A percentile compares a stretch with the other conserved stretches of the same genome.
phyloP scores from a whole-genome alignment of 495 filamentous ascomycete species.

The Podospora fimiseda region DNA sequence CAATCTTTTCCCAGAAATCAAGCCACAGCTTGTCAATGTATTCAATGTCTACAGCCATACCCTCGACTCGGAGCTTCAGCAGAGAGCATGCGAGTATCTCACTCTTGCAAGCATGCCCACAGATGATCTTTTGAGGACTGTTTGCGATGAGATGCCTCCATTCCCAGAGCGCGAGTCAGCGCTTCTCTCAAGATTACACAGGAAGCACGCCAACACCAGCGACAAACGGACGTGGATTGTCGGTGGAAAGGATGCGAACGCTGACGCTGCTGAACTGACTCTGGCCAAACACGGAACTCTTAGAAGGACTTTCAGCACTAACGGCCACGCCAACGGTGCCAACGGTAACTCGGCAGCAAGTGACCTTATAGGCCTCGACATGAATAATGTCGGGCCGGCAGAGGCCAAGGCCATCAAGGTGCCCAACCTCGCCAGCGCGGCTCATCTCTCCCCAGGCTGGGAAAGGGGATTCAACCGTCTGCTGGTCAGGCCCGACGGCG shows the following conservation, averaged over 20 bases:
- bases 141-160: conserved; percentile 98
- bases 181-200: conserved; percentile 83
- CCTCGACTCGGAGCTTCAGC: conserved; percentile 90
- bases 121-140: conserved; percentile 88
- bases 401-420: conserved; percentile 52
- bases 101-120: conserved; percentile 76
- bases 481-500: conserved; percentile 70
- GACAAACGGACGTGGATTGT: conserved; percentile 97
- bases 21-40: conserved; percentile 83
- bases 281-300: conserved; percentile 76
- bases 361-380: conserved; percentile 77
- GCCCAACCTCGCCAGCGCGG: conserved; percentile 84
- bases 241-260: conserved; percentile 87
- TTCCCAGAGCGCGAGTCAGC: conserved; percentile 94
- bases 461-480: conserved; percentile 83
- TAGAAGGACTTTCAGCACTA: conserved; percentile 72
- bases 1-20: conserved; percentile 98
- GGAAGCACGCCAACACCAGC: conserved; percentile 82
- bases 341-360: conserved; percentile 46
- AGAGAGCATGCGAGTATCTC: conserved; percentile 94
- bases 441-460: conserved; percentile 92
- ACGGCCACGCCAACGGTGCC: conserved; percentile 48
- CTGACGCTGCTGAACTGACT: conserved; percentile 69
- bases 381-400: conserved; percentile 51
- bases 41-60: conserved; percentile 93